Evolutionary conservation across 805 yeast species (phyloP).

Genomic region (Kodamaea jinghongensis): DNA sequence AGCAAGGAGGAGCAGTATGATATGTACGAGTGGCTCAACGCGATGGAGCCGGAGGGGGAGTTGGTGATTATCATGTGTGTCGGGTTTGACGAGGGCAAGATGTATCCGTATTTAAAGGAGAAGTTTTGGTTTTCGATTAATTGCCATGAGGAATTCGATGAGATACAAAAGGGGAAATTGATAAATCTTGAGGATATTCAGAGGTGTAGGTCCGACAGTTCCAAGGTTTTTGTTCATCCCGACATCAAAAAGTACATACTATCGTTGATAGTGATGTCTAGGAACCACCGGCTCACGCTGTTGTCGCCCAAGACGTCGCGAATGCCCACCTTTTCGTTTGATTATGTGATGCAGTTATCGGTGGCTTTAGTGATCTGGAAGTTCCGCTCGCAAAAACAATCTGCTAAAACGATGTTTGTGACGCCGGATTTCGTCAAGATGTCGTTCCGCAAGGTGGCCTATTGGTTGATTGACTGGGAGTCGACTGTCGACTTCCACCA

Average conservation of each 20-base stretch:
- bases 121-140: conserved; percentile 15
- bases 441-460: conserved; percentile 38
- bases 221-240: conserved; percentile 29
- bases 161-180: conserved; percentile 2
- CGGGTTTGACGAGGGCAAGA: conserved; percentile 5
- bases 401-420: conserved; percentile 20
- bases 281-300: conserved; percentile 40
- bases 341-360: conserved; percentile 27
- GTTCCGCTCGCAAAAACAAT: conserved; percentile 2
- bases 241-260: conserved; percentile 36
- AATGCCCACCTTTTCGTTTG: conserved; percentile 31
- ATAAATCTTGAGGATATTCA: neutral
- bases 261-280: conserved; percentile 34
- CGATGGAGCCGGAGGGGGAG: conserved; percentile 7
- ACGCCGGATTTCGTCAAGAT: conserved; percentile 39
- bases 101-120: conserved; percentile 14
- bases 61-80: conserved; percentile 11
- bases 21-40: conserved; percentile 8
- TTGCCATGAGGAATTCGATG: conserved; percentile 11
- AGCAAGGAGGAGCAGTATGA: conserved; percentile 8
- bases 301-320: conserved; percentile 36
- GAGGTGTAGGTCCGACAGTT: neutral
- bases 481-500: conserved; percentile 17
- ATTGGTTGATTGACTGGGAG: conserved; percentile 47
- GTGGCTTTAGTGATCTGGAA: conserved; percentile 26